phyloP scores from a whole-genome alignment of 129 eudicot genomes.

The Dittrichia graveolens region DNA sequence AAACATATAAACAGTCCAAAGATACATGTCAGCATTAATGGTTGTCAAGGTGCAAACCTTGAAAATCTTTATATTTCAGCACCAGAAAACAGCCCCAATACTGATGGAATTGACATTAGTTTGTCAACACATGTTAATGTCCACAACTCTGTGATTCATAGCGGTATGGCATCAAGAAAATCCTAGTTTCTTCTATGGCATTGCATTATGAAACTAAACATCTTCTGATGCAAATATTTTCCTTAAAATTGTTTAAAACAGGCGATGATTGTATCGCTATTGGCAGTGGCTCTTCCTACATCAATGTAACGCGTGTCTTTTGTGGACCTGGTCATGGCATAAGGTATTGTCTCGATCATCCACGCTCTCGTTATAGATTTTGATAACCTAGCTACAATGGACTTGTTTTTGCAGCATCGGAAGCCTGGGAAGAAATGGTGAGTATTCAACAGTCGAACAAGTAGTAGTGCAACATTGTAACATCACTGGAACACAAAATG shows the following conservation, averaged over 20 bases:
- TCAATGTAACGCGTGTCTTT: conserved; percentile 23
- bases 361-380: not conserved
- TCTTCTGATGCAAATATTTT: not conserved
- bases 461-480: conserved; percentile 38
- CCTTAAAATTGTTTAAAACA: not conserved
- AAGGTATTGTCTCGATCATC: conserved; percentile 17
- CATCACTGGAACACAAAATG: conserved; percentile 39
- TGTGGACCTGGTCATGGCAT: conserved; percentile 43
- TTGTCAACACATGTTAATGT: conserved; percentile 23
- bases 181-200: not conserved
- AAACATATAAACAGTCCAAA: conserved; percentile 35
- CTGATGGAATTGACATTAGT: conserved; percentile 41
- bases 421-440: conserved; percentile 41
- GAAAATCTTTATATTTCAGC: conserved; percentile 30
- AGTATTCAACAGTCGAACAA: conserved; percentile 30
- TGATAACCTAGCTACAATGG: not conserved
- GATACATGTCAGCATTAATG: conserved; percentile 13
- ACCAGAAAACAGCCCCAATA: conserved; percentile 32
- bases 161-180: conserved; percentile 23
- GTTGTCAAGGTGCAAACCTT: conserved; percentile 19
- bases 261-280: conserved; percentile 41
- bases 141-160: conserved; percentile 32
- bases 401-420: conserved; percentile 37
- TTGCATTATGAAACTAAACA: not conserved
- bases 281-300: conserved; percentile 23